A percentile compares a stretch with the other conserved stretches of the same genome.
Evolutionary conservation across 2,329 filamentous ascomycete species (phyloP).

Genomic region (Tolypocladium guangdongense): DNA sequence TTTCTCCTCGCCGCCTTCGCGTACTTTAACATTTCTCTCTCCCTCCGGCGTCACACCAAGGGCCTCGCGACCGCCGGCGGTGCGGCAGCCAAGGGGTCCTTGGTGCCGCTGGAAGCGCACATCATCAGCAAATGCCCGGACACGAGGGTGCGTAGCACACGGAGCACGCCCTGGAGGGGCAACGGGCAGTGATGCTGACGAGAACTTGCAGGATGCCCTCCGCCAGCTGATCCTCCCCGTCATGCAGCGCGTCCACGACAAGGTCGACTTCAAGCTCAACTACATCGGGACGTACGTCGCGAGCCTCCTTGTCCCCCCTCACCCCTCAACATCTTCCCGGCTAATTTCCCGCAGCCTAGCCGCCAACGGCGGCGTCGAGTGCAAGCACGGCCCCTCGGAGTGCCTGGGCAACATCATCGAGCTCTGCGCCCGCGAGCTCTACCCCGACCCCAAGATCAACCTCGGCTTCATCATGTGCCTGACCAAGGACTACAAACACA

Average conservation of each 20-base stretch:
- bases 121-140: slow-evolving; percentile 98
- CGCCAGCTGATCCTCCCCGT: slow-evolving; percentile 69
- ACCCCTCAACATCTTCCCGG: not conserved
- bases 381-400: slow-evolving; percentile 81
- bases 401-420: slow-evolving; percentile 91
- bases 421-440: slow-evolving; percentile 75
- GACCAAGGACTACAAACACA: slow-evolving; percentile 60
- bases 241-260: slow-evolving; percentile 72
- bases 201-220: slow-evolving; percentile 53
- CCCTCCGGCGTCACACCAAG: not conserved
- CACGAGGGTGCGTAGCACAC: slow-evolving; percentile 43
- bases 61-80: slow-evolving; percentile 1
- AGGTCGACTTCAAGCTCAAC: slow-evolving; percentile 83
- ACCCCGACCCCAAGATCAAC: slow-evolving; percentile 75
- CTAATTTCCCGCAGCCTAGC: slow-evolving; percentile 39
- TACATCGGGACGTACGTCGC: slow-evolving; percentile 68
- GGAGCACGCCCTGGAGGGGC: not conserved
- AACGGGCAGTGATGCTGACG: not conserved
- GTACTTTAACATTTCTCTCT: slow-evolving; percentile 5
- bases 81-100: slow-evolving; percentile 8
- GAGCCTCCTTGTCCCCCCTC: not conserved
- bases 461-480: slow-evolving; percentile 93
- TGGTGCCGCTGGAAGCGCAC: slow-evolving; percentile 79
- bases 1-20: slow-evolving; percentile 13
- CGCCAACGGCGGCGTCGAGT: slow-evolving; percentile 71